Base-by-base conservation (phyloP, 1,139 yeast species). In the Wickerhamiella pararugosa region DNA sequence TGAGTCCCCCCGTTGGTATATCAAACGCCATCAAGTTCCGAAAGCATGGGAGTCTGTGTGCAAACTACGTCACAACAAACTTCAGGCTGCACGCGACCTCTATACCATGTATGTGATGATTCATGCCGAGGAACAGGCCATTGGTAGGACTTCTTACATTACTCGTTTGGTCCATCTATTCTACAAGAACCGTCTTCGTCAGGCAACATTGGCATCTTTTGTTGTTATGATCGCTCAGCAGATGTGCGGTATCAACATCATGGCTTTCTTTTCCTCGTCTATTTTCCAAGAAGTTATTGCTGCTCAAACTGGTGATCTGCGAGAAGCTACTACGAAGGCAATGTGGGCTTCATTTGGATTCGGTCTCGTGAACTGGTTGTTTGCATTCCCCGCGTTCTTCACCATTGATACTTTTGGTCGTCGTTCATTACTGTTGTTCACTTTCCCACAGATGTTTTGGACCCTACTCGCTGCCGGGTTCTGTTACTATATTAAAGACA, bases 161-260 rank as follows among this genome's bases (percentile, higher is more conserved):
- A 53, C 53, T 38, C 55, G 56, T 7, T 42, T 64, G 5, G 58
- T 68, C 43, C 76, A 86, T 40, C 69, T 77, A 45, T 64, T 65
- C 56, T 69, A 77, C 8, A 67, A 80, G 40, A 73, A 90, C 59
- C 74, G 94, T 66, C 81, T 82, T 62, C 72, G 94, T 62, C 78
- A 84, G 54, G 94, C 90, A 44, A 75, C 84, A 7, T 53, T 78
- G 45, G 94, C 84, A 44, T 75, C 94, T 2, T 79, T 80, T 72
- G 69, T 82, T 48, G 82, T 77, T 48, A 83, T 84, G 76, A 79
- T 82, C 57, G 79, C 80, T 84, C 94, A 84, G 65, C 94, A 84
- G 59, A 80, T 84, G 65, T 83, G 94, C 63, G 94, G 94, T 55
- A 77, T 84, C 57, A 84, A 83, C 55, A 92, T 82, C 43, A 82